Percentiles rank a stretch among this genome's conserved stretches.
Conservation (phyloP, 2,329 filamentous ascomycete species). For the Colletotrichum liriopes region DNA sequence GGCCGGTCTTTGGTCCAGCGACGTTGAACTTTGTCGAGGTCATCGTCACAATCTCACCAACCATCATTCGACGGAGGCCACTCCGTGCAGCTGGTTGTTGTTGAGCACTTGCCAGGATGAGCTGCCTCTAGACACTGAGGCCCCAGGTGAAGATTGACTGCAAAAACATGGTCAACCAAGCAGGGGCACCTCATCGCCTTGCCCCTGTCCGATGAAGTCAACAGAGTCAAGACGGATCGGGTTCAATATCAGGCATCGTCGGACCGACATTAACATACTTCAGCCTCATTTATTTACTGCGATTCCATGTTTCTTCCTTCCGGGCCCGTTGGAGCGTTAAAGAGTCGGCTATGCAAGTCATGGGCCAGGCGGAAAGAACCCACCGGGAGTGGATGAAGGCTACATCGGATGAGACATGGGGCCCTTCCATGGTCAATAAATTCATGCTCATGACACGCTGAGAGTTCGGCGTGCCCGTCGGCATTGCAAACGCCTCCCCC, state of each 20-base stretch:
- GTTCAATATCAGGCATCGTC: background rate
- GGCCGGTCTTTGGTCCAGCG: background rate
- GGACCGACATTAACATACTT: background rate
- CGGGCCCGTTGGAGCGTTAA: background rate
- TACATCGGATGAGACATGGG: slow-evolving; percentile 32
- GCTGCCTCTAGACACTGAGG: background rate
- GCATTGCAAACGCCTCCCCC: background rate
- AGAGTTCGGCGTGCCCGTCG: slow-evolving; percentile 16
- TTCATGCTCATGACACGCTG: slow-evolving; percentile 13
- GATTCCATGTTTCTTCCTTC: background rate
- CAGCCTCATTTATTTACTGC: slow-evolving; percentile 9
- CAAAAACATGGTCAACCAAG: background rate
- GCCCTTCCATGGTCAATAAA: background rate
- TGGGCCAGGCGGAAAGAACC: slow-evolving; percentile 9
- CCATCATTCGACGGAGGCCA: background rate
- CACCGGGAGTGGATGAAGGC: slow-evolving; percentile 28
- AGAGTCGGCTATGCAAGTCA: slow-evolving; percentile 35
- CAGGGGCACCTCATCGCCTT: background rate
- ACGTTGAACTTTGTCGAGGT: slow-evolving; percentile 15
- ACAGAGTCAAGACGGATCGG: background rate
- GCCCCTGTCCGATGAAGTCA: background rate
- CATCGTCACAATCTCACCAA: slow-evolving; percentile 6
- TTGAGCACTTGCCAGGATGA: background rate
- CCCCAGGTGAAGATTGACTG: too few species aligned
- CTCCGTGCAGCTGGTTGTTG: background rate